Evolutionary conservation across 306 rosid species (phyloP).

Genomic region (Glycine latifolia): DNA sequence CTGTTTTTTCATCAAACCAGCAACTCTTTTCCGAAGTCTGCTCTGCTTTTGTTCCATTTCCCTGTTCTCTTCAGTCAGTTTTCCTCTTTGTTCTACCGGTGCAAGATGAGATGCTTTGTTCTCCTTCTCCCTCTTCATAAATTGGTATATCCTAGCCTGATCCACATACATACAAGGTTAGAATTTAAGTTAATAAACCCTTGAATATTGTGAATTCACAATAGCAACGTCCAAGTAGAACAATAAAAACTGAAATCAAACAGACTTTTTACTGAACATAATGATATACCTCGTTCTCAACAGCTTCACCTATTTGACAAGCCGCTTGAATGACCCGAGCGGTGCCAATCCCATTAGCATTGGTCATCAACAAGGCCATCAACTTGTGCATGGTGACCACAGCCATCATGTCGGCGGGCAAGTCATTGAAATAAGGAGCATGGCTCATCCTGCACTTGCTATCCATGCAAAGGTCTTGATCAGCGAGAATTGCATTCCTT

Average conservation of each 20-base stretch:
- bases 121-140: conserved; percentile 65
- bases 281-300: conserved; percentile 75
- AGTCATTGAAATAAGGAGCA: conserved; percentile 62
- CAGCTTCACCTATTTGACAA: conserved; percentile 82
- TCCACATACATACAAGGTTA: conserved; percentile 44
- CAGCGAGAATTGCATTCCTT: conserved; percentile 67
- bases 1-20: conserved; percentile 68
- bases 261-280: too few species aligned
- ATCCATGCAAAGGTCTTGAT: conserved; percentile 54
- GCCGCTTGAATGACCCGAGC: conserved; percentile 86
- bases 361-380: conserved; percentile 94
- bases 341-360: conserved; percentile 63
- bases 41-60: conserved; percentile 48
- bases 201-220: conserved; percentile 19
- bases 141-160: conserved; percentile 76
- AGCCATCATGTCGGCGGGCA: conserved; percentile 88
- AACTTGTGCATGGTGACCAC: conserved; percentile 94
- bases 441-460: conserved; percentile 45
- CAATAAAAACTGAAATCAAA: conserved; percentile 21
- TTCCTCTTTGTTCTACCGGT: conserved; percentile 37
- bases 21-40: conserved; percentile 61
- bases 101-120: conserved; percentile 48
- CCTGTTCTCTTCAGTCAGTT: conserved; percentile 46
- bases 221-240: conserved; percentile 21
- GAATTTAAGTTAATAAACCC: conserved; percentile 34